Conservation (phyloP, 2,329 filamentous ascomycete genomes). For the Trichoderma simmonsii region DNA sequence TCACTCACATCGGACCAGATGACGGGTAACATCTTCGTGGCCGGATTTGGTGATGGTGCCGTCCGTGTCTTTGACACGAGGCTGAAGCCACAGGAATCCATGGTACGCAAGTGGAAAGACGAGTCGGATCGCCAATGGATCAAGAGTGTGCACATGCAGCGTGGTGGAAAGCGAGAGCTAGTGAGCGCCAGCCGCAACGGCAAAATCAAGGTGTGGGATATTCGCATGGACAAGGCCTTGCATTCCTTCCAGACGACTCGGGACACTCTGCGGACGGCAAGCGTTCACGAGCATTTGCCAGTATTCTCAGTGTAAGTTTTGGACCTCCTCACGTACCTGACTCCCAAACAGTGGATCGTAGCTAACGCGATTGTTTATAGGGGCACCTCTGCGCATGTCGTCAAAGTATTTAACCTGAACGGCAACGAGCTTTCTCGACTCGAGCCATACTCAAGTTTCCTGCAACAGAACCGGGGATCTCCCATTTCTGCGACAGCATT, state of each 20-base stretch:
- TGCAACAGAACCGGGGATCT: conserved; percentile 73
- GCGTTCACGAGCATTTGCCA: conserved; percentile 92
- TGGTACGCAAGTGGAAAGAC: conserved; percentile 97
- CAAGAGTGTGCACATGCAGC: conserved; percentile 93
- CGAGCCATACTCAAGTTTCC: conserved; percentile 86
- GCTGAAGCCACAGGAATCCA: conserved; percentile 76
- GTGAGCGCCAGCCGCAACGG: conserved; percentile 88
- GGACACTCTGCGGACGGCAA: conserved; percentile 77
- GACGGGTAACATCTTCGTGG: conserved; percentile 92
- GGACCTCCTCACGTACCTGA: background rate
- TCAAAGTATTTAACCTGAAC: conserved; percentile 90
- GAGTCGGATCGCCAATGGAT: conserved; percentile 85
- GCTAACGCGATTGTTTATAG: conserved; percentile 43
- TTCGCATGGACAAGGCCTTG: conserved; percentile 77
- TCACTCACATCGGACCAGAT: conserved; percentile 96
- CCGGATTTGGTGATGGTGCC: conserved; percentile 93
- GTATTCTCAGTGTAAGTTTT: conserved; percentile 84
- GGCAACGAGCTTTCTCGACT: conserved; percentile 75
- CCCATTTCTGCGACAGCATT: conserved; percentile 89
- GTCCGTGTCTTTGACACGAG: conserved; percentile 93
- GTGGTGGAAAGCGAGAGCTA: conserved; percentile 87
- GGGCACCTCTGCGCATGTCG: conserved; percentile 80
- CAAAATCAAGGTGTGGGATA: conserved; percentile 94
- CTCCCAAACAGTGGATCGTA: background rate
- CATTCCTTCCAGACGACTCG: conserved; percentile 71